Percentiles rank a stretch among this genome's conserved stretches.
Evolutionary conservation across 441 rosid species (phyloP).

Genomic region (Breynia disticha): DNA sequence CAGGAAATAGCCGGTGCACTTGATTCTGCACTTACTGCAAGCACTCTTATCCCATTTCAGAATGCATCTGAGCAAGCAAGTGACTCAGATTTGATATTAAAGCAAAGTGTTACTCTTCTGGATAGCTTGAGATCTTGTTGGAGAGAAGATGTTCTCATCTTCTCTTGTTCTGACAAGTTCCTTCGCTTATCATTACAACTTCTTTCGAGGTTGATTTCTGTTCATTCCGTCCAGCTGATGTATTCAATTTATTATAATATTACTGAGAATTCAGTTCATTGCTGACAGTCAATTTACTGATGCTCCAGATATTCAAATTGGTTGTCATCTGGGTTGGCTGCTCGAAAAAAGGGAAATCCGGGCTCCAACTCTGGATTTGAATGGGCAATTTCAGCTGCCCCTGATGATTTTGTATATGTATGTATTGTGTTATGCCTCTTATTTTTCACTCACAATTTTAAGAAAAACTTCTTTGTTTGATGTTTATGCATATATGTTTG

Average conservation of each 20-base stretch:
- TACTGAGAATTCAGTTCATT: not conserved
- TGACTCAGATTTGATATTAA: slow-evolving; percentile 39
- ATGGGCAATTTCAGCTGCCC: slow-evolving; percentile 74
- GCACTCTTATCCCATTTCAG: slow-evolving; percentile 53
- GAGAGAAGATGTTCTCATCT: slow-evolving; percentile 84
- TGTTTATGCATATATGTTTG: too few species aligned
- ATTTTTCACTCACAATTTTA: too few species aligned
- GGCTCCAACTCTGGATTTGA: slow-evolving; percentile 63
- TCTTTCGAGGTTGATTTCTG: slow-evolving; percentile 56
- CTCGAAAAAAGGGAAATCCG: slow-evolving; percentile 40
- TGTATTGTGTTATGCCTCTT: slow-evolving; percentile 13
- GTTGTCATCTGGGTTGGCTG: slow-evolving; percentile 76
- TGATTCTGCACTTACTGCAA: slow-evolving; percentile 60
- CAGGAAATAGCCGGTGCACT: slow-evolving; percentile 95
- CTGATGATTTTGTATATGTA: slow-evolving; percentile 84
- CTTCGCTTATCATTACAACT: slow-evolving; percentile 95
- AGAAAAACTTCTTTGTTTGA: not conserved
- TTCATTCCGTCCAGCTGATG: slow-evolving; percentile 4
- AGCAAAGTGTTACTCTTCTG: slow-evolving; percentile 71
- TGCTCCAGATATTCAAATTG: slow-evolving; percentile 62
- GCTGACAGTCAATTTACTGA: slow-evolving; percentile 2
- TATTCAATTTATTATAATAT: not conserved
- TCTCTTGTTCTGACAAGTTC: slow-evolving; percentile 91
- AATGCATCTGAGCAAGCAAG: slow-evolving; percentile 37
- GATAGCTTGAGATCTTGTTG: slow-evolving; percentile 84